phyloP scores from a whole-genome alignment of 352 stramenopile genomes.

The Globisporangium parvum region DNA sequence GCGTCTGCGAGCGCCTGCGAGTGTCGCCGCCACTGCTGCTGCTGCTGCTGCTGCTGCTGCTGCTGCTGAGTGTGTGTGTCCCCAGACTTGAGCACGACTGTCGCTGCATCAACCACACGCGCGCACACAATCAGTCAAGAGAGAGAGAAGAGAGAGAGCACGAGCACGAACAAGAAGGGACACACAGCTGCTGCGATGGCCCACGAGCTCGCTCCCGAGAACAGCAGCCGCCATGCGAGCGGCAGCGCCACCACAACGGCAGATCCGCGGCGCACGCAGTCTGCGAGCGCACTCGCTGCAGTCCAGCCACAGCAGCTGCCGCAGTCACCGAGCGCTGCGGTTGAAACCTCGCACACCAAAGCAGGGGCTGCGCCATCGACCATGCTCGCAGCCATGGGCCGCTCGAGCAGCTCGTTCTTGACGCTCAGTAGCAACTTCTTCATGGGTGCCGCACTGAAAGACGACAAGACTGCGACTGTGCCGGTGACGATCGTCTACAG shows the following conservation, averaged over 20 bases:
- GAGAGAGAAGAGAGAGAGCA: too few species aligned
- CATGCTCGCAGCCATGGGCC: conserved; percentile 20
- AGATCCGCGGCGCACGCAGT: conserved; percentile 49
- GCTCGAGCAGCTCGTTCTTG: conserved; percentile 42
- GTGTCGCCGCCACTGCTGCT: too few species aligned
- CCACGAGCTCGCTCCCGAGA: not conserved
- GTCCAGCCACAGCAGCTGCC: conserved; percentile 4
- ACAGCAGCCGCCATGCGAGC: not conserved
- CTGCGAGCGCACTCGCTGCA: conserved; percentile 17
- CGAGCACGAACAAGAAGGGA: too few species aligned
- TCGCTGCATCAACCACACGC: too few species aligned
- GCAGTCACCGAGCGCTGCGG: not conserved
- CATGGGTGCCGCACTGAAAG: conserved; percentile 15
- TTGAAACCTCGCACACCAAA: not conserved
- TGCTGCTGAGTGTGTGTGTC: too few species aligned
- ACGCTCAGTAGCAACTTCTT: conserved; percentile 23
- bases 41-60: too few species aligned
- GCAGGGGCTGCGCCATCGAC: conserved; percentile 7
- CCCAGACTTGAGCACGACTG: too few species aligned
- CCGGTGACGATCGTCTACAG: conserved; percentile 45
- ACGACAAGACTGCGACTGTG: conserved; percentile 20
- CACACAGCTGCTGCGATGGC: conserved; percentile 1
- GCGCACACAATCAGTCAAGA: too few species aligned
- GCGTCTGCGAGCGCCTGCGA: too few species aligned
- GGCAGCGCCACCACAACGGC: too few species aligned